A percentile compares a stretch with the other conserved stretches of the same genome.
Conservation (phyloP, 257 asterid genomes). For the Nicotiana paniculata region DNA sequence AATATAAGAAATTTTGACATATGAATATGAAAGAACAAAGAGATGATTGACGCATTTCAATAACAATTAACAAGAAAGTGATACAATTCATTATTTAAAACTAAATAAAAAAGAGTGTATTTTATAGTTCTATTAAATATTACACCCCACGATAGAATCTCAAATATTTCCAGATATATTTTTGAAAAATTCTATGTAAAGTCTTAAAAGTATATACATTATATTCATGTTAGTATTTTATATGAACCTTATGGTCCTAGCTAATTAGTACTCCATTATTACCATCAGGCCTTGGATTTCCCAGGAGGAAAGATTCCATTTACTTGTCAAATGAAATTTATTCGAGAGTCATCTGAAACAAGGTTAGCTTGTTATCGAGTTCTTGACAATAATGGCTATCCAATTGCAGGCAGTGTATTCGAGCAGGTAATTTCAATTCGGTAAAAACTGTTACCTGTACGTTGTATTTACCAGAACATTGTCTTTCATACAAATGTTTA, state of each 20-base stretch:
- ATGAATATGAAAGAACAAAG: too few relatives aligned
- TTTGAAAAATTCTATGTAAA: too few relatives aligned
- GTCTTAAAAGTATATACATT: too few relatives aligned
- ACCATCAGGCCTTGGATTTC: constrained; percentile 54
- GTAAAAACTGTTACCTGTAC: background rate
- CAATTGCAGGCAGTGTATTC: constrained; percentile 34
- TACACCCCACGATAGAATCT: too few relatives aligned
- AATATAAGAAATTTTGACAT: too few relatives aligned
- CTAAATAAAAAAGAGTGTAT: too few relatives aligned
- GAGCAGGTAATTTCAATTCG: constrained; percentile 42
- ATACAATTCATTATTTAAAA: too few relatives aligned
- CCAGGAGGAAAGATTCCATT: constrained; percentile 80
- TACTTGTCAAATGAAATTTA: constrained; percentile 52
- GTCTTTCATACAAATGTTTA: background rate
- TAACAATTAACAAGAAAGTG: too few relatives aligned
- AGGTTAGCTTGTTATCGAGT: constrained; percentile 84
- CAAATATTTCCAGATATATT: too few relatives aligned
- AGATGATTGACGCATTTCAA: too few relatives aligned
- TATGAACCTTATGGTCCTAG: background rate
- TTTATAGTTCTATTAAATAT: too few relatives aligned
- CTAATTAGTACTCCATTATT: background rate
- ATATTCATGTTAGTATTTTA: too few relatives aligned
- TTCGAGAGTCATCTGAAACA: constrained; percentile 46
- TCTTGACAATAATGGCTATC: constrained; percentile 64
- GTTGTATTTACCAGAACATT: background rate